Base-by-base conservation (phyloP, 805 yeast species). In the Ogataea ramenticola region DNA sequence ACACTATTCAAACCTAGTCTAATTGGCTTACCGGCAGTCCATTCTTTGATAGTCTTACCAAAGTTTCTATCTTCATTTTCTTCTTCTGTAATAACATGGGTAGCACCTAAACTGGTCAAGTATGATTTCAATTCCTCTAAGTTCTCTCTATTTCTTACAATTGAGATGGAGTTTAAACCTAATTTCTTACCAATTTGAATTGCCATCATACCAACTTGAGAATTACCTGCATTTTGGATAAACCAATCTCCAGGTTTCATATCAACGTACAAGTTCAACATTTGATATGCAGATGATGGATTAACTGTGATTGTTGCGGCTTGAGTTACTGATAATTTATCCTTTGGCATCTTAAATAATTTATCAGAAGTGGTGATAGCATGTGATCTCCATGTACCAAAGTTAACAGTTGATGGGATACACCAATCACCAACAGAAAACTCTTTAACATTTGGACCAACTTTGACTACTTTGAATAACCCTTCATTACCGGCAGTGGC, bases 401-500 rank as follows among this genome's bases (percentile, higher is more conserved):
- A 82, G 53, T 85, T 83, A 12, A 88, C 83, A 35, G 67, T 67
- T 11, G 77, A 57, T 11, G 98, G 97, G 37, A 91, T 75, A 33
- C 82, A 87, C 90, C 95, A 88, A 61, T 93, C 98, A 39, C 96
- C 96, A 2, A 67, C 65, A 38, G 68, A 53, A 42, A 86, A 67
- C 7, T 58, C 54, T 3, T 51, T 47, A 10, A 79, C 85, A 15
- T 63, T 55, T 10, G 71, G 51, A 19, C 96, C 96, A 10, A 77
- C 75, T 43, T 80, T 78, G n/a, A 86, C 58, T n/a, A 91, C 82
- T 58, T 87, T 84, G 58, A 86, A 90, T 11, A 87, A 74, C 20
- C 96, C 98, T 65, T 91, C 99, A 60, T 93, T 93, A 43, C 99
- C 99, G 32, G 90, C 88, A 39, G 88, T 82, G 5, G 95, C 95